These are phyloP conservation scores for Drechslerella coelobrocha DNA, from an alignment of 2,329 filamentous ascomycete genomes.

Conservation along the genomic window DNA sequence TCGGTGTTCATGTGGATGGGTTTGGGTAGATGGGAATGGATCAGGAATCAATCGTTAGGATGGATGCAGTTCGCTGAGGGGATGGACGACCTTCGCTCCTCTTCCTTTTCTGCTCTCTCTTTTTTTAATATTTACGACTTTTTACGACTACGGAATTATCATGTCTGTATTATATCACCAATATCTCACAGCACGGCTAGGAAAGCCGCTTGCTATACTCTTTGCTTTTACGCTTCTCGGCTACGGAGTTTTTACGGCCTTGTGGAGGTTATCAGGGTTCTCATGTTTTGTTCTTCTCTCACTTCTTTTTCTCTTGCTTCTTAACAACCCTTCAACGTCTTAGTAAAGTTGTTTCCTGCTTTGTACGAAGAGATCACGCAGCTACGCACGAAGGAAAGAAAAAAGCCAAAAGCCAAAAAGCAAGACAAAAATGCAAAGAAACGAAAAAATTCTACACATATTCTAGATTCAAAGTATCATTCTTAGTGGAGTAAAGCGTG, in stretches of 20 bases:
- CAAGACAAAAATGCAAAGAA: no score
- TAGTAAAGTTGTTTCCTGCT: no score
- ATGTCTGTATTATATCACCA: constrained; percentile 1
- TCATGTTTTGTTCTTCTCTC: neutral
- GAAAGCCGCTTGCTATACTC: neutral
- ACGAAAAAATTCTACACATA: no score
- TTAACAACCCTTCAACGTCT: neutral
- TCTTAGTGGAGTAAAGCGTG: no score
- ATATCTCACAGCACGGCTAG: neutral
- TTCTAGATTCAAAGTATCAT: no score
- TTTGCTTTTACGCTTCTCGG: neutral
- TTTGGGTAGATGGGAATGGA: neutral
- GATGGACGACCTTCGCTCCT: neutral
- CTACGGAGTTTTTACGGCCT: constrained; percentile 4
- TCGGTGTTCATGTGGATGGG: neutral
- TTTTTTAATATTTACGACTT: constrained; percentile 1
- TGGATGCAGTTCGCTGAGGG: neutral
- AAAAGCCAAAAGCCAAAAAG: no score
- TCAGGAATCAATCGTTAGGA: neutral
- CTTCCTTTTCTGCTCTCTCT: neutral
- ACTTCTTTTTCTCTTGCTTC: neutral
- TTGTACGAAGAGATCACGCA: neutral
- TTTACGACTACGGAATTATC: neutral
- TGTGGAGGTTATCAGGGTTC: neutral
- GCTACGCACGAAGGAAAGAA: no score